Base-by-base conservation (phyloP, 371 early-diverging fungal genomes). In the Massospora cicadina region DNA sequence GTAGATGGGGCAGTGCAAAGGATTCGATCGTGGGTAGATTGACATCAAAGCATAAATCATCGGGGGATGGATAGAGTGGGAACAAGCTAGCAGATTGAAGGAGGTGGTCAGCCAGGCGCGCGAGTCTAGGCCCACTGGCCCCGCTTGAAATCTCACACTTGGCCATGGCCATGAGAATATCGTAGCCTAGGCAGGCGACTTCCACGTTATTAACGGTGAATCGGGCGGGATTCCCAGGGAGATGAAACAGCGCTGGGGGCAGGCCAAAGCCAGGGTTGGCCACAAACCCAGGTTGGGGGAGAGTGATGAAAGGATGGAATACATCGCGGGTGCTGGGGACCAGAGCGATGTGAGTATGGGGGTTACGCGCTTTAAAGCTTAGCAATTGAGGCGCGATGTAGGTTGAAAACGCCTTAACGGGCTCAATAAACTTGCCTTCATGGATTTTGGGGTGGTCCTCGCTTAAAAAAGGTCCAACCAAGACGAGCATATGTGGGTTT, bases 241-340 rank as follows among this genome's bases (percentile, higher is more conserved):
- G 23, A 57, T 57, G 28, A n/a, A 57, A 25, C 13, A 25, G 13
- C 17, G 12, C 25, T 23, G 23, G 12, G 13, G 28, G 28, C 28
- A 57, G n/a, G 17, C 28, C 25, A 25, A 57, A n/a, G 12, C 26
- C 28, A 27, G 28, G 25, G 13, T 26, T 27, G 23, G 23, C 28
- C 26, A 25, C 28, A 57, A 57, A 57, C 28, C 58, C 58, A 25
- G 58, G 58, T 57, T 57, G 58, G 26, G 58, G 58, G 58, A 57
- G 7, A 57, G 28, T 57, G 26, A 27, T 57, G 28, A 25, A 57
- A 25, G 58, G 58, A 57, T 57, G 58, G 26, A n/a, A 57, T n/a
- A 57, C 12, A 57, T 57, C 58, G 17, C 26, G 17, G 17, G 58
- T 57, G 28, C 25, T 25, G 13, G 58, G 58, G 13, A 57, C 26